Evolutionary conservation across 208 protist species (phyloP).

Genomic region (Leishmania tarentolae): DNA sequence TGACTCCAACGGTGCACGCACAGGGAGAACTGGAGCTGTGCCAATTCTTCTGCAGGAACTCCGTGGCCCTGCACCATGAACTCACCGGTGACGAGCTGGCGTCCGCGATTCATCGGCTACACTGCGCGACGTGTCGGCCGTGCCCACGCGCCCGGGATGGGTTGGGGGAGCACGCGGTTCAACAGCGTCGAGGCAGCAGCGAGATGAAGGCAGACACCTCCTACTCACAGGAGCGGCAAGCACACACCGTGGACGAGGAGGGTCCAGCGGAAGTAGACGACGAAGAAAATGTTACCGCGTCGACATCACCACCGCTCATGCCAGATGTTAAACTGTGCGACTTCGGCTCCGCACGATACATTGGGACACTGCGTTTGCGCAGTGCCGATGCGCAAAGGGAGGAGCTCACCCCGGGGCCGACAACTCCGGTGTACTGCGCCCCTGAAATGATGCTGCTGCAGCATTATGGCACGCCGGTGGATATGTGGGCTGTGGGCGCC

Average conservation of each 20-base stretch:
- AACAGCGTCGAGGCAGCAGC: not conserved
- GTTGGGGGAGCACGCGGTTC: not conserved
- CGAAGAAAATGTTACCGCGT: not conserved
- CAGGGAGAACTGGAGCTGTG: constrained; percentile 15
- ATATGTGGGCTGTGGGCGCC: constrained; percentile 91
- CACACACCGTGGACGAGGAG: not conserved
- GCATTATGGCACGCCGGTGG: constrained; percentile 70
- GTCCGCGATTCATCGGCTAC: constrained; percentile 17
- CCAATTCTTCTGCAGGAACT: constrained; percentile 10
- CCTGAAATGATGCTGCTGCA: constrained; percentile 88
- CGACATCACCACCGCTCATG: constrained; percentile 7
- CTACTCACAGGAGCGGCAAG: not conserved
- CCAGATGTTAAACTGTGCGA: constrained; percentile 79
- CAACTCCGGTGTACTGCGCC: constrained; percentile 97
- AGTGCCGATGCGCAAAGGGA: constrained; percentile 93
- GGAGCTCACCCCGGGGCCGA: constrained; percentile 37
- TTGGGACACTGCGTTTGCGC: constrained; percentile 91
- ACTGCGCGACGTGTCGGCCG: constrained; percentile 21
- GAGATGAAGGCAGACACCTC: not conserved
- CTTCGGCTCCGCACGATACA: constrained; percentile 80
- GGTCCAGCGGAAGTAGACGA: not conserved
- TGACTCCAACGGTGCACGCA: not conserved
- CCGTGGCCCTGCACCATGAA: constrained; percentile 28
- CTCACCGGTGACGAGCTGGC: constrained; percentile 21
- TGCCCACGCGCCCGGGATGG: not conserved